Conservation (phyloP, 2,329 filamentous ascomycete genomes). For the Colletotrichum camelliae region DNA sequence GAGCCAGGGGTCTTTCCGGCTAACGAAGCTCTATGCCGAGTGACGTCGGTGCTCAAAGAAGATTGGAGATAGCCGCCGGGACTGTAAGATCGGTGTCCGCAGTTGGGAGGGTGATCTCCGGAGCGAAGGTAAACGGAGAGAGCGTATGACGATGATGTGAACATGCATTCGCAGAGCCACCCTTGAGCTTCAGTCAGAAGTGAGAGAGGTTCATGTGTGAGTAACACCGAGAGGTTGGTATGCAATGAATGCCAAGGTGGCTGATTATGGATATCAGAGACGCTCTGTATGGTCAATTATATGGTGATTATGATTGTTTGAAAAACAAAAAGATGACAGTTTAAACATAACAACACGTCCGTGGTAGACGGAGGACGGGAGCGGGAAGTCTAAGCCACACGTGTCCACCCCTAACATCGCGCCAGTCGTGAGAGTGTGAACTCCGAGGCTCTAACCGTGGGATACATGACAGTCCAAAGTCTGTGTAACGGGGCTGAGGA, state of each 20-base stretch:
- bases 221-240: not conserved
- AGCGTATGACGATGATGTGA: not conserved
- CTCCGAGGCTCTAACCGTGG: not conserved
- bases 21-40: not conserved
- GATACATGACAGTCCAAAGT: not conserved
- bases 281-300: not conserved
- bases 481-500: slow-evolving; percentile 5
- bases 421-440: not conserved
- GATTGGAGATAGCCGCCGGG: slow-evolving; percentile 7
- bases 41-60: not conserved
- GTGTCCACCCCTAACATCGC: not conserved
- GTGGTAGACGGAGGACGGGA: not conserved
- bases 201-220: not conserved
- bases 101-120: not conserved
- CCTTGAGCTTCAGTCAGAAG: not conserved
- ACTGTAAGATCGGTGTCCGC: not conserved
- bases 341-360: not conserved
- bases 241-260: not conserved
- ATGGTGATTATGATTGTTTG: not conserved
- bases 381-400: not conserved
- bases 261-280: not conserved
- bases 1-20: not conserved
- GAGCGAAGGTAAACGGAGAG: not conserved
- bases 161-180: not conserved
- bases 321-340: not conserved